phyloP scores from a whole-genome alignment of 148 eudicot species.

The Diospyros kaki region DNA sequence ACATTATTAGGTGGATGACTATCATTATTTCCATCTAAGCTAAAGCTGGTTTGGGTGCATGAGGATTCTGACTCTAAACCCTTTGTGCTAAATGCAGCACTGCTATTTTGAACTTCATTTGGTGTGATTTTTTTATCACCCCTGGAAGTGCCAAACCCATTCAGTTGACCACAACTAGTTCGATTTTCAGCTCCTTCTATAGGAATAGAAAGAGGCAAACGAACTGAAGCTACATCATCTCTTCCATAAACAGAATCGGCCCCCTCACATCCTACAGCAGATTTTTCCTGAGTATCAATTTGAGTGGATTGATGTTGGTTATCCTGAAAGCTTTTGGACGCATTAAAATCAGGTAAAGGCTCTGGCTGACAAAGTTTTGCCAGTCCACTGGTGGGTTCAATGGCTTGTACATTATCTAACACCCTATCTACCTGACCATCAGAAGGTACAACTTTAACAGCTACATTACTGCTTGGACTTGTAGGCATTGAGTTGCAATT shows the following conservation, averaged over 20 bases:
- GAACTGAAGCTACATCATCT: slow-evolving; percentile 33
- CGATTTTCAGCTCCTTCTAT: slow-evolving; percentile 31
- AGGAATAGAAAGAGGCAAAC: slow-evolving; percentile 31
- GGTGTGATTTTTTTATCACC: slow-evolving; percentile 26
- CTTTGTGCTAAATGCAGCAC: slow-evolving; percentile 29
- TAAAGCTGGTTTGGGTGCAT: slow-evolving; percentile 41
- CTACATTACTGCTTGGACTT: slow-evolving; percentile 19
- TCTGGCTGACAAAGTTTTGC: slow-evolving; percentile 25
- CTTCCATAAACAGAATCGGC: slow-evolving; percentile 26
- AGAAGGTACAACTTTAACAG: slow-evolving; percentile 31
- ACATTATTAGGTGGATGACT: slow-evolving; percentile 32
- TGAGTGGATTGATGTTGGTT: slow-evolving; percentile 28
- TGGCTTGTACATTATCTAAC: slow-evolving; percentile 41
- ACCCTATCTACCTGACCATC: slow-evolving; percentile 42
- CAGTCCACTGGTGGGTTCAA: slow-evolving; percentile 27
- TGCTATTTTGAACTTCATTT: slow-evolving; percentile 32
- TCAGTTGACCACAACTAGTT: slow-evolving; percentile 28
- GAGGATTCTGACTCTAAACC: slow-evolving; percentile 67
- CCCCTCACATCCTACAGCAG: slow-evolving; percentile 22
- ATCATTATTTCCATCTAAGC: slow-evolving; percentile 45
- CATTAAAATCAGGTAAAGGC: slow-evolving; percentile 23
- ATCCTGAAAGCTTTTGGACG: slow-evolving; percentile 29
- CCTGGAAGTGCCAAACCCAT: slow-evolving; percentile 32
- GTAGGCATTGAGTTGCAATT: slow-evolving; percentile 20
- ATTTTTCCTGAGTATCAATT: slow-evolving; percentile 25